Conservation (phyloP, 2,329 filamentous ascomycete genomes). For the Sporothrix curviconia region DNA sequence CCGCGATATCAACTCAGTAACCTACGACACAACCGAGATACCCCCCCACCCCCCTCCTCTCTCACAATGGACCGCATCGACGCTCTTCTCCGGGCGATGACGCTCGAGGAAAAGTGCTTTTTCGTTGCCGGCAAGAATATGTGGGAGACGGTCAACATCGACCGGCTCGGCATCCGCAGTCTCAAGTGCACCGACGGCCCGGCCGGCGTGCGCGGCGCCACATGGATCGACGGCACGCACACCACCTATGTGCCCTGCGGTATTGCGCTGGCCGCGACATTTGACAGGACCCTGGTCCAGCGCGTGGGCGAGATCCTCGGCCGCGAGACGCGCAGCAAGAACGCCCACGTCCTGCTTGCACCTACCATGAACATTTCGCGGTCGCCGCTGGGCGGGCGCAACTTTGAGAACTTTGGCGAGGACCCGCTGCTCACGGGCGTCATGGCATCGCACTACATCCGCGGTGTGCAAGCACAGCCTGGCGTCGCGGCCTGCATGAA, state of each 20-base stretch:
- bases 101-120: slow-evolving; percentile 17
- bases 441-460: slow-evolving; percentile 8
- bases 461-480: slow-evolving; percentile 7
- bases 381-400: slow-evolving; percentile 54
- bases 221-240: slow-evolving; percentile 62
- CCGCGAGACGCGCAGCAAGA: slow-evolving; percentile 52
- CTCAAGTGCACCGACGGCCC: slow-evolving; percentile 60
- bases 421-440: slow-evolving; percentile 30
- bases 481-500: slow-evolving; percentile 12
- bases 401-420: slow-evolving; percentile 60
- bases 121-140: slow-evolving; percentile 17
- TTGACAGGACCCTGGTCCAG: slow-evolving; percentile 9
- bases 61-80: slow-evolving; percentile 5
- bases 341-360: slow-evolving; percentile 51
- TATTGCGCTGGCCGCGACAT: slow-evolving; percentile 60
- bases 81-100: slow-evolving; percentile 4
- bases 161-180: slow-evolving; percentile 16
- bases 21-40: no score
- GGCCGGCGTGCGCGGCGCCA: slow-evolving; percentile 61
- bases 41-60: no score
- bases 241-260: slow-evolving; percentile 77
- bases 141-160: slow-evolving; percentile 19
- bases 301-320: slow-evolving; percentile 35
- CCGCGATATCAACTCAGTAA: no score
- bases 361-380: slow-evolving; percentile 52